Conservation (phyloP, 2,329 filamentous ascomycete species). For the Alternaria novae-zelandiae region DNA sequence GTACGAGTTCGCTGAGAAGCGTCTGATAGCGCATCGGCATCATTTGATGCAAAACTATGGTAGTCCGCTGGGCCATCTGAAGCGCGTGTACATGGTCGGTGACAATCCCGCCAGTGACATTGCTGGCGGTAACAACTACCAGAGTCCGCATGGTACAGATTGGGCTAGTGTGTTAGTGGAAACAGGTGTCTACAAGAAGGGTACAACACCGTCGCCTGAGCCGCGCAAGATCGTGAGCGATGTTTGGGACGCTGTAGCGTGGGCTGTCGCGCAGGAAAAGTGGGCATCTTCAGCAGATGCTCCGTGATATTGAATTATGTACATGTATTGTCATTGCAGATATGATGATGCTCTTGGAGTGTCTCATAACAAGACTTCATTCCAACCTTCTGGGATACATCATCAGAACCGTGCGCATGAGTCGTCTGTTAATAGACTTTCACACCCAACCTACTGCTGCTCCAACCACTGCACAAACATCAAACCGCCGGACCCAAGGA, state of each 20-base stretch:
- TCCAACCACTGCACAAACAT: conserved; percentile 27
- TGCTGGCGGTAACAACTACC: conserved; percentile 79
- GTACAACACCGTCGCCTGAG: conserved; percentile 61
- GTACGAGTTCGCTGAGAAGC: conserved; percentile 82
- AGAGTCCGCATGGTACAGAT: conserved; percentile 68
- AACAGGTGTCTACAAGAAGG: conserved; percentile 76
- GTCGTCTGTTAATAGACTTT: not conserved
- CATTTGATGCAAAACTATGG: conserved; percentile 50
- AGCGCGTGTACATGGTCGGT: conserved; percentile 90
- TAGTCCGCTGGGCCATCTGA: conserved; percentile 56
- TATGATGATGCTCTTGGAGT: not conserved
- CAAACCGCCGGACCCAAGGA: conserved; percentile 25
- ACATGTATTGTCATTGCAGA: not conserved
- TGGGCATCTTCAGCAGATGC: conserved; percentile 40
- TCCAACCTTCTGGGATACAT: not conserved
- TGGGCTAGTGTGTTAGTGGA: conserved; percentile 81
- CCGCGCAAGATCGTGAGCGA: conserved; percentile 74
- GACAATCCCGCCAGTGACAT: conserved; percentile 82
- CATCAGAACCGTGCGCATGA: not conserved
- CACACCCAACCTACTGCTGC: not conserved
- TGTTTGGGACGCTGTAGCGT: conserved; percentile 77
- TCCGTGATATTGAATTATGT: not conserved
- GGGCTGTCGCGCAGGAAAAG: conserved; percentile 67
- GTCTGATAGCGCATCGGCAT: conserved; percentile 68
- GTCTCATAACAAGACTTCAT: not conserved